Percentiles rank a stretch among this genome's conserved stretches.
phyloP scores from a whole-genome alignment of 2,329 filamentous ascomycete species.

The Chaetomiaceae sp. region DNA sequence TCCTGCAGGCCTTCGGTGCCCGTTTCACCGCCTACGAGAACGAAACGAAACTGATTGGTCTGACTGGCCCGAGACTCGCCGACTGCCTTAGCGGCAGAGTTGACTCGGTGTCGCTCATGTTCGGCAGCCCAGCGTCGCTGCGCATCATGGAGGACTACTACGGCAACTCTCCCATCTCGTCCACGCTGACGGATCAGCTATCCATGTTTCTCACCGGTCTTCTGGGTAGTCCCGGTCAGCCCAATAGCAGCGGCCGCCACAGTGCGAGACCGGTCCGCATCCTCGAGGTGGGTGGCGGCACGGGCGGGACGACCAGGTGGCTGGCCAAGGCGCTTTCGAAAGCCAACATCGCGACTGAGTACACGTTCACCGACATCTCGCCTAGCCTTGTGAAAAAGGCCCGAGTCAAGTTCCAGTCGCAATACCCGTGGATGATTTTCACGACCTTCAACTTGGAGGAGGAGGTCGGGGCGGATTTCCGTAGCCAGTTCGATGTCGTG shows the following conservation, averaged over 20 bases:
- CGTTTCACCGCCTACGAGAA: too few relatives aligned
- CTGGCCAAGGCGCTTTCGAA: slow-evolving; percentile 26
- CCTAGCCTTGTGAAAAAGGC: slow-evolving; percentile 25
- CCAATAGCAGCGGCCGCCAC: slow-evolving; percentile 17
- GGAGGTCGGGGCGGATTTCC: slow-evolving; percentile 15
- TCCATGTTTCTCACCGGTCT: too few relatives aligned
- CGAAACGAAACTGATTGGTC: too few relatives aligned
- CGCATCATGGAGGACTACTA: too few relatives aligned
- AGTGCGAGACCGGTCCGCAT: slow-evolving; percentile 29
- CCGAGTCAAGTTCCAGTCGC: slow-evolving; percentile 23
- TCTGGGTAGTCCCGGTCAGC: too few relatives aligned
- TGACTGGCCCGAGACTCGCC: too few relatives aligned
- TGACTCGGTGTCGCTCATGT: too few relatives aligned
- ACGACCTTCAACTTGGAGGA: slow-evolving; percentile 27
- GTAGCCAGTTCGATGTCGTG: slow-evolving; percentile 26
- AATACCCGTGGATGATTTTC: slow-evolving; percentile 26
- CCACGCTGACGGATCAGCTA: too few relatives aligned
- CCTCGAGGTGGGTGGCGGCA: slow-evolving; percentile 40
- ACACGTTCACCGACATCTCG: slow-evolving; percentile 40
- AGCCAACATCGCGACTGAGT: slow-evolving; percentile 27
- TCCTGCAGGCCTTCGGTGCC: too few relatives aligned
- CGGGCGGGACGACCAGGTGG: slow-evolving; percentile 35
- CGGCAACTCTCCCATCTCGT: too few relatives aligned
- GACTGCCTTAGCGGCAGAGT: too few relatives aligned
- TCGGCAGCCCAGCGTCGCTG: too few relatives aligned